Evolutionary conservation across 495 filamentous ascomycete genomes (phyloP), one percentile per base, ranked within the genome.

Genomic region (Parathielavia hyrcaniae): DNA sequence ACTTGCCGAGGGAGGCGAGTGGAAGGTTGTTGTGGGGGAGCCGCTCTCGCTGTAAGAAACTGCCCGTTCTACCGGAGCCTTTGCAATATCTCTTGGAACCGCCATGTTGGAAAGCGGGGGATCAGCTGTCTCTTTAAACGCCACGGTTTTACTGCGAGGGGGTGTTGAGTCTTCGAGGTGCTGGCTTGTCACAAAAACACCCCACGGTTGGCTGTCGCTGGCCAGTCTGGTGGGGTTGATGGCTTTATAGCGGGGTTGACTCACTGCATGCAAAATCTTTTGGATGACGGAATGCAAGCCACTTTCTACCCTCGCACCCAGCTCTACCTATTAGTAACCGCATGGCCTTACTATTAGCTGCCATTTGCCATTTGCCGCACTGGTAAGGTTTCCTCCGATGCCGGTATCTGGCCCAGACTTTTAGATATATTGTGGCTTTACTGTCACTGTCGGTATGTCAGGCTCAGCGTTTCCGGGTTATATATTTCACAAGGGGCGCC

Each of bases 11-110:
- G 82, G 71, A 10, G 80, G 79, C 52, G 84, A 86, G 61, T 84
- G 79, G 68, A 89, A 89, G 17, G 81, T 81, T 20, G 82, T 75
- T 26, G 70, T 77, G 38, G 88, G 86, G 4, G 70, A 73, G 20
- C 60, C 64, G 62, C 74, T 75, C 53, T 81, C 71, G 64, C 71
- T 82, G 60, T 80, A 73, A 16, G 81, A 83, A 40, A 81, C 77
- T 19, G 73, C 61, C 11, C 22, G 49, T 50, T 58, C 66, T 55
- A 69, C 55, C 49, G 61, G 58, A 40, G 69, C 43, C 30, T 44
- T 32, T 13, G 53, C 55, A 50, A 80, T 80, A 50, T 77, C 71
- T 67, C 66, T 64, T 53, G 77, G 66, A 35, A 67, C 59, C 20
- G 77, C 65, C 75, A 77, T 77, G 43, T 46, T 71, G 48, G 57